Conservation (phyloP, 345 rosid species). For the Pelargonium nanum region DNA sequence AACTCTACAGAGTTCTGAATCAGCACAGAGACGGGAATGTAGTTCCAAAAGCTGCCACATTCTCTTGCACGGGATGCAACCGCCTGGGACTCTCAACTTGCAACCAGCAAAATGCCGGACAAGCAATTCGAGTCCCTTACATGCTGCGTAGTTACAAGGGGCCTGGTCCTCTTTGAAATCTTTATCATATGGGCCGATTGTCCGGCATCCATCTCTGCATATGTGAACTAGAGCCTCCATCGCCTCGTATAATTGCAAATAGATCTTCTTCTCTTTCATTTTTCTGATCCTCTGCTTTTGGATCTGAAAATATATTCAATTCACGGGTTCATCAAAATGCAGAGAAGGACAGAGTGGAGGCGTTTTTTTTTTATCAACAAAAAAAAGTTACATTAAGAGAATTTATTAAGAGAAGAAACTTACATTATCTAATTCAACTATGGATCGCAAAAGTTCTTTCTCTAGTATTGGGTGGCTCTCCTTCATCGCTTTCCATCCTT, state of each 20-base stretch:
- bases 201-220: conserved; percentile 78
- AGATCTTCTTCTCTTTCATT: conserved; percentile 47
- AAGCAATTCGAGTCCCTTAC: conserved; percentile 71
- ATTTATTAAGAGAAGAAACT: background rate
- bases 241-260: conserved; percentile 64
- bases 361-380: background rate
- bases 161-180: conserved; percentile 38
- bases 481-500: conserved; percentile 82
- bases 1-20: conserved; percentile 55
- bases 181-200: conserved; percentile 83
- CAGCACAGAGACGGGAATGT: conserved; percentile 68
- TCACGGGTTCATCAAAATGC: background rate
- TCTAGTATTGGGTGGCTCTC: conserved; percentile 71
- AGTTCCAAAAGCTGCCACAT: conserved; percentile 92
- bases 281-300: conserved; percentile 43
- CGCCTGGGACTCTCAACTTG: conserved; percentile 62
- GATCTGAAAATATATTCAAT: conserved; percentile 21
- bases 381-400: background rate
- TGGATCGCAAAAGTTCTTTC: conserved; percentile 46
- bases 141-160: conserved; percentile 55
- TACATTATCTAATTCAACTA: conserved; percentile 49
- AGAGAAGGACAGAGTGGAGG: background rate
- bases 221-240: conserved; percentile 95
- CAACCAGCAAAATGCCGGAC: conserved; percentile 76
- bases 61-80: conserved; percentile 81